These are phyloP conservation scores for Boletus tylopilopsis DNA, from an alignment of 768 basidiomycete genomes.

Conservation along the genomic window DNA sequence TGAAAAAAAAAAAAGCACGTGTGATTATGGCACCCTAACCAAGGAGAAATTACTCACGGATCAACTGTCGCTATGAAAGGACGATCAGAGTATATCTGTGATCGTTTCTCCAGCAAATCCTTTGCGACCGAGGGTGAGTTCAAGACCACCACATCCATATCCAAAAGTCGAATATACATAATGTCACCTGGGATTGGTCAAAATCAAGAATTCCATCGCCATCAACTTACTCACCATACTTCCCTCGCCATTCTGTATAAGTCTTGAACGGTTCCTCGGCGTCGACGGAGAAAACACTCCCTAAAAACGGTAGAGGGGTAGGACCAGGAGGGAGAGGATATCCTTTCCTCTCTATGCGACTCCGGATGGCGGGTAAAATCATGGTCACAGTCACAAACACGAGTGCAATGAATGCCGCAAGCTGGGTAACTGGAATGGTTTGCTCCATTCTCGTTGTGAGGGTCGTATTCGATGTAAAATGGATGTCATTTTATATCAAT, in stretches of 20 bases:
- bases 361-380: slow-evolving; percentile 1
- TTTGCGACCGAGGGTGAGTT: slow-evolving; percentile 39
- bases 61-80: slow-evolving; percentile 30
- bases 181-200: slow-evolving; percentile 35
- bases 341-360: slow-evolving; percentile 9
- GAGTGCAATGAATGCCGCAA: slow-evolving; percentile 6
- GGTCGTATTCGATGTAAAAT: not conserved
- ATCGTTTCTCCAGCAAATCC: slow-evolving; percentile 47
- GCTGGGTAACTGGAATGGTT: slow-evolving; percentile 1
- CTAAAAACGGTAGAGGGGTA: slow-evolving; percentile 17
- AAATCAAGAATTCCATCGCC: not conserved
- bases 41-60: slow-evolving; percentile 9
- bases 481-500: slow-evolving; percentile 2
- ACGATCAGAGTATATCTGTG: slow-evolving; percentile 48
- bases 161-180: slow-evolving; percentile 47
- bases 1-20: not conserved
- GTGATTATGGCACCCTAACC: not conserved
- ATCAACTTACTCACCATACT: slow-evolving; percentile 12
- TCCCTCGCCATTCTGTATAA: slow-evolving; percentile 16
- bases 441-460: slow-evolving; percentile 5
- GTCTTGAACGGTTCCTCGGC: slow-evolving; percentile 11
- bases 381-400: not conserved
- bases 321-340: slow-evolving; percentile 21
- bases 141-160: slow-evolving; percentile 41
- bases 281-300: slow-evolving; percentile 16